A percentile compares a stretch with the other conserved stretches of the same genome.
These are phyloP conservation scores for Colletotrichum tofieldiae DNA, from an alignment of 2,329 filamentous ascomycete species.

Conservation along the genomic window DNA sequence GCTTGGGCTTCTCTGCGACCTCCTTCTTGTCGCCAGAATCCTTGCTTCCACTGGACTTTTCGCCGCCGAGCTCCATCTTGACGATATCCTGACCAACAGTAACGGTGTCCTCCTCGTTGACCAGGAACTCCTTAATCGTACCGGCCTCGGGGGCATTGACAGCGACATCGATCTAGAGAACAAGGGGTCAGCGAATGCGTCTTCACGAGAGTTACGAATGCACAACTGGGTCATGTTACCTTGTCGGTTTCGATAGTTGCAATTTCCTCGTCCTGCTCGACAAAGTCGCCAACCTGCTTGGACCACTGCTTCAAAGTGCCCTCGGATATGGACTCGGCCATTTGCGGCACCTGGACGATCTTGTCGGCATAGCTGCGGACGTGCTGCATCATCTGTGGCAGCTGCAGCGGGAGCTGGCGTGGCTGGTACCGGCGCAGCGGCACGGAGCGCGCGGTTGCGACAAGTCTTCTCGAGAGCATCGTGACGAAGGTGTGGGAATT, in stretches of 20 bases:
- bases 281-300: constrained; percentile 92
- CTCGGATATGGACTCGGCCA: constrained; percentile 99
- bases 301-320: constrained; percentile 96
- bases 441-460: constrained; percentile 61
- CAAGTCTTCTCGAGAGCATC: constrained; percentile 62
- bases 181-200: constrained; percentile 1
- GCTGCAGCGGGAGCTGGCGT: constrained; percentile 53
- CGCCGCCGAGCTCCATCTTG: constrained; percentile 81
- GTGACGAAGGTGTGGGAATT: constrained; percentile 38
- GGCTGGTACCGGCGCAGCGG: constrained; percentile 59
- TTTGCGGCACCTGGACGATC: constrained; percentile 93
- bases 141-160: constrained; percentile 95
- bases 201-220: constrained; percentile 5
- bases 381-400: constrained; percentile 69
- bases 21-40: constrained; percentile 22
- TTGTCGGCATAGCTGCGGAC: constrained; percentile 81
- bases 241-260: constrained; percentile 99
- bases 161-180: constrained; percentile 89
- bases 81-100: constrained; percentile 93
- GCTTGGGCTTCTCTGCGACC: constrained; percentile 36
- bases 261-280: constrained; percentile 97
- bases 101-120: constrained; percentile 95
- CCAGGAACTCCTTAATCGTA: constrained; percentile 91
- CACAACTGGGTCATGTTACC: constrained; percentile 62
- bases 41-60: constrained; percentile 53